These are phyloP conservation scores for Monosporozyma unispora DNA, from an alignment of 805 yeast species.

Conservation along the genomic window DNA sequence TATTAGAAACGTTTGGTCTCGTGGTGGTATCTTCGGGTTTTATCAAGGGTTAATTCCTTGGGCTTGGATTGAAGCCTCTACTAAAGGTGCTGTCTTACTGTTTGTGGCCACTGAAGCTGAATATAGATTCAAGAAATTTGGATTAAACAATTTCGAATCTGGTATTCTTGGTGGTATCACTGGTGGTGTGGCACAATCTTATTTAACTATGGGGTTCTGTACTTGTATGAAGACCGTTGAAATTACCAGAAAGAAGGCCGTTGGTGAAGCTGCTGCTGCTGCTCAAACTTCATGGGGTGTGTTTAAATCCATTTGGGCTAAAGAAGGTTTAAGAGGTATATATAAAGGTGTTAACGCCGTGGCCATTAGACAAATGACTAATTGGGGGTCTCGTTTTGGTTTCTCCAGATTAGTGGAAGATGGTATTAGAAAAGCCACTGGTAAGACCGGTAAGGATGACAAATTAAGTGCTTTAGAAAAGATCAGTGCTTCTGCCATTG, in stretches of 20 bases:
- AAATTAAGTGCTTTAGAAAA: slow-evolving; percentile 71
- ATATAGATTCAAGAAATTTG: slow-evolving; percentile 52
- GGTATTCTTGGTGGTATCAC: slow-evolving; percentile 94
- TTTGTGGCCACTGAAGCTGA: slow-evolving; percentile 92
- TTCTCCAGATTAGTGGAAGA: slow-evolving; percentile 88
- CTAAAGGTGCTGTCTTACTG: slow-evolving; percentile 92
- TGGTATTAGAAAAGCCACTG: slow-evolving; percentile 53
- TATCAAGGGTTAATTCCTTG: slow-evolving; percentile 97
- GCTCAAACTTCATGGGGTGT: slow-evolving; percentile 76
- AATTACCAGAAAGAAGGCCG: slow-evolving; percentile 82
- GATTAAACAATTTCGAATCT: slow-evolving; percentile 62
- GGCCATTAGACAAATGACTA: slow-evolving; percentile 97
- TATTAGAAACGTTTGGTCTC: slow-evolving; percentile 69
- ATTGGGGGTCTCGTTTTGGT: slow-evolving; percentile 98
- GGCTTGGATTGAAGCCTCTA: slow-evolving; percentile 99
- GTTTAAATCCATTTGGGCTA: slow-evolving; percentile 71
- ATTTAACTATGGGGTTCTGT: slow-evolving; percentile 94
- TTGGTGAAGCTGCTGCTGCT: slow-evolving; percentile 50
- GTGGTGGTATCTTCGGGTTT: slow-evolving; percentile 89
- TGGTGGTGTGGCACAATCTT: slow-evolving; percentile 96
- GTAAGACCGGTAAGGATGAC: slow-evolving; percentile 46
- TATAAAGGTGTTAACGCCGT: slow-evolving; percentile 98
- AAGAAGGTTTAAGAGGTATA: slow-evolving; percentile 89
- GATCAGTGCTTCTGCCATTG: slow-evolving; percentile 74
- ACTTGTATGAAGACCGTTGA: slow-evolving; percentile 99